phyloP scores from a whole-genome alignment of 2,329 filamentous ascomycete genomes.

The Trichoderma harzianum region DNA sequence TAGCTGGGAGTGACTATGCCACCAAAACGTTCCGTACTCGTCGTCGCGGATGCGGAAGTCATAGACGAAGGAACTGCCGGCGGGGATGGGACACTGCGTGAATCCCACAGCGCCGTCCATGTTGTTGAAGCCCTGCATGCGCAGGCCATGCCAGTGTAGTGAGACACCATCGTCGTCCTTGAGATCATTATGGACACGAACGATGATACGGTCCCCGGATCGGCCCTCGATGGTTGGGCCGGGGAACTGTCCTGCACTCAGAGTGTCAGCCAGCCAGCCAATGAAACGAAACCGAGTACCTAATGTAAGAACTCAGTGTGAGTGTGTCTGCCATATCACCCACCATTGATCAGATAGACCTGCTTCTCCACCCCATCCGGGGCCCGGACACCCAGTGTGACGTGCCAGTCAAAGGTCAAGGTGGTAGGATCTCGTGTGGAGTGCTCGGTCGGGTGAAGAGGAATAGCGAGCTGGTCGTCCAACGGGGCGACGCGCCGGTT shows the following conservation, averaged over 20 bases:
- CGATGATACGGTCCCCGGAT: constrained; percentile 66
- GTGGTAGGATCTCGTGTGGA: constrained; percentile 18
- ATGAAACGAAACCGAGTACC: background rate
- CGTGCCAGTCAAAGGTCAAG: constrained; percentile 23
- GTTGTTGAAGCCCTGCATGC: constrained; percentile 66
- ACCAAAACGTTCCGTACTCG: constrained; percentile 56
- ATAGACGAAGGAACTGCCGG: constrained; percentile 53
- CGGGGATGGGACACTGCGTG: constrained; percentile 50
- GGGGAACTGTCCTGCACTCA: constrained; percentile 54
- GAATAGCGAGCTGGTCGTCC: constrained; percentile 21
- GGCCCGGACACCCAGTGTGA: constrained; percentile 19
- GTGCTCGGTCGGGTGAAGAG: constrained; percentile 21
- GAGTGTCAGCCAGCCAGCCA: background rate
- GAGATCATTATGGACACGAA: constrained; percentile 61
- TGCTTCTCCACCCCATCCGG: constrained; percentile 27
- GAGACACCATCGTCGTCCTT: constrained; percentile 55
- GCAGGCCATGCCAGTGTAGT: constrained; percentile 73
- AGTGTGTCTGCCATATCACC: background rate
- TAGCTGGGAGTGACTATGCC: constrained; percentile 55
- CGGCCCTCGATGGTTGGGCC: constrained; percentile 67
- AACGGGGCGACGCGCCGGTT: background rate
- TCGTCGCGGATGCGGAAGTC: constrained; percentile 52
- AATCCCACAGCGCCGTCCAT: constrained; percentile 60
- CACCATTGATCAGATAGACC: constrained; percentile 28
- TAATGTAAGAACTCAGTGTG: background rate